phyloP scores from a whole-genome alignment of 257 asterid genomes.

The Penstemon newberryi region DNA sequence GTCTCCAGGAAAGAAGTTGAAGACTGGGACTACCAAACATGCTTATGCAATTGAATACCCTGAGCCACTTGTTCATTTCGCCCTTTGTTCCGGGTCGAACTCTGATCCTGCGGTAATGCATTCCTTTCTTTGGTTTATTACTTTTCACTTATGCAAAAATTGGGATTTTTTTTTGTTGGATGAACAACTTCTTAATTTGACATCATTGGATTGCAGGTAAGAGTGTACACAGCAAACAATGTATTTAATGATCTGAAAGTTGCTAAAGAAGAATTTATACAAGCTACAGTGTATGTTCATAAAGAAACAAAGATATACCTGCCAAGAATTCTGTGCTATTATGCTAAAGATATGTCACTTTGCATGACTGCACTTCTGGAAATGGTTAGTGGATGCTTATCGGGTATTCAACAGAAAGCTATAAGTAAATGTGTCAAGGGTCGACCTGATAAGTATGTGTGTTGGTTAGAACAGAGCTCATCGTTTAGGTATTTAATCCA shows the following conservation, averaged over 20 bases:
- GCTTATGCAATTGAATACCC: slow-evolving; percentile 73
- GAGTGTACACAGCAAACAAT: slow-evolving; percentile 56
- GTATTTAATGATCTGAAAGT: slow-evolving; percentile 67
- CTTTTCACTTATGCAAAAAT: background rate
- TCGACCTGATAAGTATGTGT: slow-evolving; percentile 57
- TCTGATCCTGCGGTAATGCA: slow-evolving; percentile 77
- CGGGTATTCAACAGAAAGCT: slow-evolving; percentile 54
- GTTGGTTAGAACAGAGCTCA: slow-evolving; percentile 70
- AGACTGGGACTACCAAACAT: slow-evolving; percentile 50
- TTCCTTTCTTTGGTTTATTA: background rate
- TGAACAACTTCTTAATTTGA: background rate
- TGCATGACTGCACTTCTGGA: slow-evolving; percentile 52
- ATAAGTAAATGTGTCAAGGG: slow-evolving; percentile 42
- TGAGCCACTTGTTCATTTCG: slow-evolving; percentile 88
- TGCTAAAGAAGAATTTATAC: slow-evolving; percentile 77
- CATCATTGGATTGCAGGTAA: slow-evolving; percentile 49
- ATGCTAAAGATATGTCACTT: slow-evolving; percentile 79
- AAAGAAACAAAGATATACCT: slow-evolving; percentile 65
- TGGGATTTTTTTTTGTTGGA: background rate
- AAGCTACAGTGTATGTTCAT: slow-evolving; percentile 51
- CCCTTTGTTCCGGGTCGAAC: slow-evolving; percentile 75
- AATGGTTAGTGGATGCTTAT: slow-evolving; percentile 49
- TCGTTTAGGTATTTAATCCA: slow-evolving; percentile 75
- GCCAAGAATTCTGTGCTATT: slow-evolving; percentile 61
- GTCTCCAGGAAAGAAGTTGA: slow-evolving; percentile 73